Evolutionary conservation across 2,329 filamentous ascomycete genomes (phyloP), one percentile per base, ranked within the genome.

Genomic region (Cryphonectria japonica): DNA sequence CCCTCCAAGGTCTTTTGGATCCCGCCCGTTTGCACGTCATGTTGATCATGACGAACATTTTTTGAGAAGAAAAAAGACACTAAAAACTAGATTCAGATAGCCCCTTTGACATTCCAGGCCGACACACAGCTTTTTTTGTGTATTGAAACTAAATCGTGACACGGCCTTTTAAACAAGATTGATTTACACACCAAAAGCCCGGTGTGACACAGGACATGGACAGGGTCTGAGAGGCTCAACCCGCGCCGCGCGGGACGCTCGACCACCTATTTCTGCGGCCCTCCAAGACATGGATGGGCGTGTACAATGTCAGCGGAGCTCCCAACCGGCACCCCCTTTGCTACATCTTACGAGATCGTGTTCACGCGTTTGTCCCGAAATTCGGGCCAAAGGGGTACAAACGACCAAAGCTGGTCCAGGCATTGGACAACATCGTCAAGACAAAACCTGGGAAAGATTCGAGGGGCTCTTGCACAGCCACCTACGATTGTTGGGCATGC

Each of bases 341-440:
- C 39, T 16, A 52, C n/a, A 16, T 46, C 26, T 65, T 16, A 65
- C 63, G 39, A 65, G 41, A 52, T 65, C 26, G 19, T 22, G 63
- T 65, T 32, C 34, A 65, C 63, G 63, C 63, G 63, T 65, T 29
- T 52, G 63, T 50, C 63, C 43, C 43, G 43, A 61, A n/a, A n/a
- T 39, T 14, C 29, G 22, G 61, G 37, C 61, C 61, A 32, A 19
- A 13, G 2, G 43, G 46, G 37, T 39, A 50, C 6, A 8, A n/a
- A 39, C 59, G 9, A 11, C 34, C 39, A 19, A 37, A 39, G 34
- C 32, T n/a, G 59, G 46, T 39, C 59, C 34, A 39, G 1, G 59
- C 32, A 39, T 39, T 61, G 9, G 32, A 26, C 32, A 37, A 19
- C 19, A 22, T 39, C 34, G 59, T 37, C 32, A n/a, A 34, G 13